phyloP scores from a whole-genome alignment of 2,329 filamentous ascomycete species.

The Dothistroma pini region DNA sequence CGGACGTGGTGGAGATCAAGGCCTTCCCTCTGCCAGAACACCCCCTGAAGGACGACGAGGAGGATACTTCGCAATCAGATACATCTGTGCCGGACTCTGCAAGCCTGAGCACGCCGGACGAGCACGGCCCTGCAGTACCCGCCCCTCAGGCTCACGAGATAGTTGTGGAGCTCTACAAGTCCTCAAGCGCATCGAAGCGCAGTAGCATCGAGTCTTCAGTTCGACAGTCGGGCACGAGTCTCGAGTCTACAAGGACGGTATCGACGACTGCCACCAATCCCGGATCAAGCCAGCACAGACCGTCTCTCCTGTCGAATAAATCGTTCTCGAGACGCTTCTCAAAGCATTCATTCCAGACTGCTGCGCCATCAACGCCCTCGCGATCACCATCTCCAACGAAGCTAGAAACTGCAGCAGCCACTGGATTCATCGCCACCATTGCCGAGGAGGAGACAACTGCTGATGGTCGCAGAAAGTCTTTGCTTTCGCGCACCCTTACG shows the following conservation, averaged over 20 bases:
- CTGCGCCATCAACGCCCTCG: slow-evolving; percentile 27
- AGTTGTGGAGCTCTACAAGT: slow-evolving; percentile 32
- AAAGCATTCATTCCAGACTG: slow-evolving; percentile 30
- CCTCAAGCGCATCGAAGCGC: slow-evolving; percentile 20
- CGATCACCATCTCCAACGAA: slow-evolving; percentile 35
- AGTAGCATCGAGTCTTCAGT: slow-evolving; percentile 24
- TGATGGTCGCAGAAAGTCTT: slow-evolving; percentile 19
- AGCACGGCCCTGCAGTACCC: slow-evolving; percentile 28
- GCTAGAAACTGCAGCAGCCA: slow-evolving; percentile 5
- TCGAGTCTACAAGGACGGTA: slow-evolving; percentile 23
- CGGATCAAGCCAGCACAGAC: slow-evolving; percentile 19
- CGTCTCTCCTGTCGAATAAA: slow-evolving; percentile 18
- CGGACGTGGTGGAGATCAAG: slow-evolving; percentile 41
- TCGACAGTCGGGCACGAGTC: slow-evolving; percentile 21
- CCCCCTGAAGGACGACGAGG: slow-evolving; percentile 25
- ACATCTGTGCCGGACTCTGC: slow-evolving; percentile 40
- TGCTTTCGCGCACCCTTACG: slow-evolving; percentile 10
- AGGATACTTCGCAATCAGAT: slow-evolving; percentile 32
- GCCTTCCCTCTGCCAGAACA: slow-evolving; percentile 28
- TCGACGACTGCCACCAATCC: slow-evolving; percentile 25
- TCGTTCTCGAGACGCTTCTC: slow-evolving; percentile 29
- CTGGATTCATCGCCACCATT: background rate
- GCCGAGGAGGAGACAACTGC: background rate
- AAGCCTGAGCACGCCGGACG: slow-evolving; percentile 44
- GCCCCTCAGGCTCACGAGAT: slow-evolving; percentile 31